Evolutionary conservation across 768 basidiomycete genomes (phyloP), one percentile per base, ranked within the genome.

Genomic region (Gymnopilus dilepis): DNA sequence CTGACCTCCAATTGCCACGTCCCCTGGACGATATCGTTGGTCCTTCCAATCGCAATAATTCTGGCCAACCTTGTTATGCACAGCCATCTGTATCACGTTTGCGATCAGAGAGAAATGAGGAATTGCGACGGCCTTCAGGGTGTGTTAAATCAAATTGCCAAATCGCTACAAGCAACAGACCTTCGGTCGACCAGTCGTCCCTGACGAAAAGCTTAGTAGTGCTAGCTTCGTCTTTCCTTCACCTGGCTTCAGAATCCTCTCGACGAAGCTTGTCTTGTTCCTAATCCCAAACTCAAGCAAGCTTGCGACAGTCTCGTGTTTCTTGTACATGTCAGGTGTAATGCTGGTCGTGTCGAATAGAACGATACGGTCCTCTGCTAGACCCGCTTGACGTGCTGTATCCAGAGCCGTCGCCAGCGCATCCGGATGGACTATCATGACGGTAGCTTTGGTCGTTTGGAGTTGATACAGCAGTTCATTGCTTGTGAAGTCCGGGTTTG

Each of bases 131-230:
- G 86, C 86, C 84, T 86, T 50, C 43, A 28, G 43, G 22, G 33
- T 56, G 24, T 11, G 45, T 13, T 22, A 33, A 59, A 57, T 9
- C 28, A 41, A 58, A 19, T 52, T 19, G 37, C 28, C 22, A 54
- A 38, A 45, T 42, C 2, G 21, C 17, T 19, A 24, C 11, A 15
- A 26, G 47, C 12, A 42, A 17, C 19, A 6, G 30, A 86, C 87
- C 83, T 92, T 90, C 0, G 91, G 90, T 61, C 77, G 84, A 0
- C 91, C 90, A 2, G 91, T 92, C 0, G 90, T 92, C 59, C 83
- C 83, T 21, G 89, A 90, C 0, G 89, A 91, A 69, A 91, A 91
- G 68, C 82, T 86, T 26, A 91, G 73, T 62, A 91, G 85, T 0
- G 91, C 90, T 13, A 91, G 69, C 69, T 89, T 92, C 11, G 82